Conservation (phyloP, 352 stramenopile species). For the Phytophthora chlamydospora region DNA sequence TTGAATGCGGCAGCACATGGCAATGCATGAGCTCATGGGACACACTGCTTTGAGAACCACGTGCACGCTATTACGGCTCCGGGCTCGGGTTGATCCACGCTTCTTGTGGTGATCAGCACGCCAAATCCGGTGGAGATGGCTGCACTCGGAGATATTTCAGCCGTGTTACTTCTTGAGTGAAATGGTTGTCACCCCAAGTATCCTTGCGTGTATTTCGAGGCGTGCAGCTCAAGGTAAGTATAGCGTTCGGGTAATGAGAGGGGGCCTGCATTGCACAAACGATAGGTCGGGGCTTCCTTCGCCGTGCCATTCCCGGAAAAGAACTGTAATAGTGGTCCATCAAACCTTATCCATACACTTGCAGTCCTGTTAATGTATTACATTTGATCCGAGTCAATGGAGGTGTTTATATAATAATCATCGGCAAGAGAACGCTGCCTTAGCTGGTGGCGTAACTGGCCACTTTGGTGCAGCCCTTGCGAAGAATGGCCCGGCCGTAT, state of each 20-base stretch:
- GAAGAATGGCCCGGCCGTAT: conserved; percentile 79
- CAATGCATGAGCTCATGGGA: conserved; percentile 8
- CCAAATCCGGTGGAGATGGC: conserved; percentile 10
- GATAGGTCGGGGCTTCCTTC: no score
- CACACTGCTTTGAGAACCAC: conserved; percentile 5
- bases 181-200: conserved; percentile 16
- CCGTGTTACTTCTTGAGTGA: conserved; percentile 6
- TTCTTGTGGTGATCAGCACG: conserved; percentile 2
- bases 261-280: no score
- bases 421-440: conserved; percentile 5
- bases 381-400: background rate
- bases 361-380: no score
- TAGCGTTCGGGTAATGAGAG: background rate
- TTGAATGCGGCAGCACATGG: conserved; percentile 20
- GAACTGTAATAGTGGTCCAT: no score
- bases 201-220: conserved; percentile 10
- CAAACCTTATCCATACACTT: no score
- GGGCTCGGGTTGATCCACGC: conserved; percentile 25
- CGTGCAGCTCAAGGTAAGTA: conserved; percentile 14
- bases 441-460: conserved; percentile 55
- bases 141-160: conserved; percentile 13
- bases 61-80: conserved; percentile 19
- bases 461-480: conserved; percentile 69
- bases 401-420: conserved; percentile 32
- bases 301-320: no score